Conservation (phyloP, 179 eudicot genomes). For the Actinidia arguta region DNA sequence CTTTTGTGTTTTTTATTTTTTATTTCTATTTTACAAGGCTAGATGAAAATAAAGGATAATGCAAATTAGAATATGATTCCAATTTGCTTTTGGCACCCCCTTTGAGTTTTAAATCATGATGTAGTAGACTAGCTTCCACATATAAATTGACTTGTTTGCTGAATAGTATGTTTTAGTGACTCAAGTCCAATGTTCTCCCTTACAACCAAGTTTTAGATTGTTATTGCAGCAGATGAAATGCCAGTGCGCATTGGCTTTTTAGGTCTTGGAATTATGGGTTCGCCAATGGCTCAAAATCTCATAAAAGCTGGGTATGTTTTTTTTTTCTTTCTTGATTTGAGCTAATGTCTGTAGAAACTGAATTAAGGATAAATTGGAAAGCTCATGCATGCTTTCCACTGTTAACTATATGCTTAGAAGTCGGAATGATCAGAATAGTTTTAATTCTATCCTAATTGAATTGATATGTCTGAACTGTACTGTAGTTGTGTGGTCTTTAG, state of each 20-base stretch:
- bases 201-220: constrained; percentile 18
- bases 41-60: background rate
- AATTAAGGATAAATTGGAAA: background rate
- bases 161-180: background rate
- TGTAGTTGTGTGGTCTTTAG: background rate
- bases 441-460: background rate
- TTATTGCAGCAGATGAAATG: constrained; percentile 54
- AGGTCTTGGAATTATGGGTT: constrained; percentile 98
- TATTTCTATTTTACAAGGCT: background rate
- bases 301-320: constrained; percentile 84
- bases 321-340: background rate
- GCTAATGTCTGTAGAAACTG: background rate
- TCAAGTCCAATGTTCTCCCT: background rate
- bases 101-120: background rate
- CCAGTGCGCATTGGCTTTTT: constrained; percentile 82
- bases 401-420: background rate
- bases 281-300: constrained; percentile 96
- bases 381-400: background rate
- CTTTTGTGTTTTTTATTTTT: background rate
- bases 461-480: background rate
- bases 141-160: background rate
- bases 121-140: background rate
- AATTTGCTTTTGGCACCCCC: background rate
- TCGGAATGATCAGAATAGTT: background rate
- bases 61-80: background rate